Evolutionary conservation across 306 rosid genomes (phyloP).

Genomic region (Morella rubra): DNA sequence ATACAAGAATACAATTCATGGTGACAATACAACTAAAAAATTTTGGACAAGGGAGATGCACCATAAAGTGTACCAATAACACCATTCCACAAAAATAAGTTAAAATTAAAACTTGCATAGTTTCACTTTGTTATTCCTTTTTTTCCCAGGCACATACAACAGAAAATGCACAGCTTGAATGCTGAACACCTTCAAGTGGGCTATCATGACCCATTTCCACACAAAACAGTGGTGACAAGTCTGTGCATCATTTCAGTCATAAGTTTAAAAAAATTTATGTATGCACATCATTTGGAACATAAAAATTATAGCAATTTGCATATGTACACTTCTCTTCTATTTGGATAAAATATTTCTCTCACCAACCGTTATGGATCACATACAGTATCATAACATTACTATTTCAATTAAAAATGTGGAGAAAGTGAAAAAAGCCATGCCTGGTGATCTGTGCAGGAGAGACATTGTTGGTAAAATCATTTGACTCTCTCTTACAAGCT

Average conservation of each 20-base stretch:
- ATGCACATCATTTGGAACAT: not conserved
- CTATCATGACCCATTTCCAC: not conserved
- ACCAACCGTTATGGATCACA: not conserved
- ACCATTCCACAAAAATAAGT: not conserved
- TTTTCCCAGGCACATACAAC: too few relatives aligned
- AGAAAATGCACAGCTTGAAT: not conserved
- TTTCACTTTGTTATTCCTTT: too few relatives aligned
- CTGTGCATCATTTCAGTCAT: not conserved
- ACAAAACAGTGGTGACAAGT: not conserved
- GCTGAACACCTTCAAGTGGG: not conserved
- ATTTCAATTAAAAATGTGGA: not conserved
- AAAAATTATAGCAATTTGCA: too few relatives aligned
- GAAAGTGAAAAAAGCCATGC: not conserved
- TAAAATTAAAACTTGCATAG: not conserved
- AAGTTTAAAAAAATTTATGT: too few relatives aligned
- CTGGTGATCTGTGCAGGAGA: not conserved
- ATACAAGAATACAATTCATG: too few relatives aligned
- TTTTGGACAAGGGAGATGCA: too few relatives aligned
- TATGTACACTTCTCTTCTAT: too few relatives aligned
- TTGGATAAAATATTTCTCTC: not conserved
- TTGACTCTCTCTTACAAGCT: slow-evolving; percentile 10
- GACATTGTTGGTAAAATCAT: not conserved
- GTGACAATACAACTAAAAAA: too few relatives aligned
- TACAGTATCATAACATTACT: not conserved
- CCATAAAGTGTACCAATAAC: not conserved